Evolutionary conservation across 208 protist species (phyloP), one percentile per base, ranked within the genome.

Genomic region (Trypanosoma congolense): DNA sequence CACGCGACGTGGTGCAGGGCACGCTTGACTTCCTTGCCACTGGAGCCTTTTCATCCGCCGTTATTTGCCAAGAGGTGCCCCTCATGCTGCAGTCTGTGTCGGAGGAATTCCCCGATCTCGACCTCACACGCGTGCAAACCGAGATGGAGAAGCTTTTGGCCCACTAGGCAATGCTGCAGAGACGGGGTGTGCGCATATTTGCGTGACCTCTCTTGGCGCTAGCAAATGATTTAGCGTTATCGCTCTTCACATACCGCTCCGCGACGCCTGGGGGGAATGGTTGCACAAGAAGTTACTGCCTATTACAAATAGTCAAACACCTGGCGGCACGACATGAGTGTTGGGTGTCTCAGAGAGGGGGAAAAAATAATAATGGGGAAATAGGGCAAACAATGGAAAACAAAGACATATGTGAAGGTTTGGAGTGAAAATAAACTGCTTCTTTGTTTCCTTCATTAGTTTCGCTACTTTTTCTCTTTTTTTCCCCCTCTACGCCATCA

Each of bases 11-110:
- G 1, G 76, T 93, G 9, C 52, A 80, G 33, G 83, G 83, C 24
- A 88, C 80, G 25, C 44, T 93, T 8, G 69, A 75, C 21, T 90
- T 87, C 35, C 41, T 90, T 21, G 33, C 55, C 9, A 70, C 69
- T 25, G 65, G 78, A 8, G 40, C 64, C 30, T 83, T 87, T 0
- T 73, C 77, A 2, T 33, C 65, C 5, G 69, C 53, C 10, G 61
- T 84, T 36, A 54, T 93, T 21, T 46, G 59, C 44, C 31, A 63
- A 2, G 82, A 93, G 65, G 50, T 93, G 19, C 86, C 75, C 0
- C 48, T 70, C 31, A 80, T 92, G 69, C 54, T 83, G 19, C 48
- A 70, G 4, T 72, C 80, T 47, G 71, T 92, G 19, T 56, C 55
- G n/a, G 33, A 58, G 2, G 74, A 83, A 50, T 56, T 75, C 21